Base-by-base conservation (phyloP, 257 asterid genomes). In the Jasminum sambac region DNA sequence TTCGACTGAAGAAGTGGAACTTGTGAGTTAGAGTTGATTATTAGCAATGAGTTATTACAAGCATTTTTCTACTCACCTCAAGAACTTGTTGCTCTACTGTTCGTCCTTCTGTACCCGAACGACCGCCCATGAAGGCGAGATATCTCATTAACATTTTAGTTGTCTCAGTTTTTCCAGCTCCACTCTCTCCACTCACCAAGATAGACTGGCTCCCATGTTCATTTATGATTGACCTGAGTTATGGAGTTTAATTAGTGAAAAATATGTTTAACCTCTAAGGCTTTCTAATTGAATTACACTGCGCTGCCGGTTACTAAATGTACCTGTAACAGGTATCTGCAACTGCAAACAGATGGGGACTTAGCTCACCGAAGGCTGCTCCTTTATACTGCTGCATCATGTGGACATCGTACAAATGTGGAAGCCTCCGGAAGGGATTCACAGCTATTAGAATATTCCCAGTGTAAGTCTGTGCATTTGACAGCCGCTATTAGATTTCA, bases 311-410 rank as follows among this genome's bases (percentile, higher is more conserved):
- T 39, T 10, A 39, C 11, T 12, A 19, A 19, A 58, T 70, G 36
- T 58, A 90, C 98, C 98, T 86, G 84, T 87, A 93, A 79, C 96
- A 89, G 74, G 93, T 73, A 79, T 93, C 98, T 71, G 98, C 97
- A 76, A 93, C 88, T 9, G 98, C 97, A 75, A 93, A 93, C 75
- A 89, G 97, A 90, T 93, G 98, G 5, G 98, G 98, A 77, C 88
- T 90, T 59, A 93, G 87, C 90, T 93, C 97, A 48, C 98, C 98
- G 24, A 93, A 90, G 24, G 95, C 77, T 38, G 98, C 96, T 60
- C 98, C 98, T 75, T 90, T 93, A 68, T 93, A 93, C 74, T 90
- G 97, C 80, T 87, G 87, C 98, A 90, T 93, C 97, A 93, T 93
- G 75, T 86, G 91, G 82, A 78, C 67, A 72, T 93, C 98, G 46